Conservation (phyloP, 257 asterid genomes). For the Nicotiana noctiflora region DNA sequence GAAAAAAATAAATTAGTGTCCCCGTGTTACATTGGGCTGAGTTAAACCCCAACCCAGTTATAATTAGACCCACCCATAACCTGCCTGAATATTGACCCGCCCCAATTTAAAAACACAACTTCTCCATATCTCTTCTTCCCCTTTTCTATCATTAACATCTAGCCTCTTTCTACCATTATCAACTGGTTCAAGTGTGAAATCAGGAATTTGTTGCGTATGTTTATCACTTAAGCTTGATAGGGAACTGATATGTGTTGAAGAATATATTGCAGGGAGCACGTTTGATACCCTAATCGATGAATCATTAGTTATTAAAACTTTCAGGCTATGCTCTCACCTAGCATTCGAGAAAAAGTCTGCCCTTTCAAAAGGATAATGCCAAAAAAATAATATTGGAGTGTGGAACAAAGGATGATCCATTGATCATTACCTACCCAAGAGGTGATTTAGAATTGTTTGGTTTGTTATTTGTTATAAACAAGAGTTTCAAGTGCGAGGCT, state of each 20-base stretch:
- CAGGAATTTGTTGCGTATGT: constrained; percentile 19
- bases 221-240: constrained; percentile 26
- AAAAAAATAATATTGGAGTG: constrained; percentile 64
- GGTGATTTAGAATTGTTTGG: constrained; percentile 43
- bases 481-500: constrained; percentile 65
- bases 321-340: constrained; percentile 71
- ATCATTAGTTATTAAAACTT: constrained; percentile 43
- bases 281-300: constrained; percentile 40
- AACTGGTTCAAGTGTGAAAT: neutral
- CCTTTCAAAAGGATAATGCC: constrained; percentile 69
- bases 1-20: too few relatives aligned
- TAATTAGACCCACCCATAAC: too few relatives aligned
- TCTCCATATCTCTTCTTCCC: too few relatives aligned
- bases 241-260: constrained; percentile 28
- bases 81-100: too few relatives aligned
- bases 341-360: constrained; percentile 60
- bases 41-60: too few relatives aligned
- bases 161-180: too few relatives aligned
- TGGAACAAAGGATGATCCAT: constrained; percentile 62
- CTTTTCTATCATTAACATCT: too few relatives aligned
- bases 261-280: constrained; percentile 33
- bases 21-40: too few relatives aligned
- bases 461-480: constrained; percentile 40
- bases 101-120: too few relatives aligned
- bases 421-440: constrained; percentile 62